Percentiles rank a stretch among this genome's conserved stretches.
Evolutionary conservation across 2,329 filamentous ascomycete species (phyloP).

Genomic region (Coniochaeta sp.): DNA sequence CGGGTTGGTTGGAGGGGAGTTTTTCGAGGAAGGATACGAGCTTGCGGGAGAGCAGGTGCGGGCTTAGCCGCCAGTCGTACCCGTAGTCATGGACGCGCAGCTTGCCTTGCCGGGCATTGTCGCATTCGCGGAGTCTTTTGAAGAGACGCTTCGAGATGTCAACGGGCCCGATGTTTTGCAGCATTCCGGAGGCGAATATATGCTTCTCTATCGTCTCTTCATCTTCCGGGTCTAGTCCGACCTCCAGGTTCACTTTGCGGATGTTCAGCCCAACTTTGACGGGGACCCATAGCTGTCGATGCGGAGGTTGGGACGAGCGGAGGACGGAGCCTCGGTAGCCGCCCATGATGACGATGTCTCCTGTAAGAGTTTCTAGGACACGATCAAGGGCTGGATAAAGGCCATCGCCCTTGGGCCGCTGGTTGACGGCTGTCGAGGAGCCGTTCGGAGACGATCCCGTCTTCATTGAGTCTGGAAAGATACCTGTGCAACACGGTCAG

Average conservation of each 20-base stretch:
- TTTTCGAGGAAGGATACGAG: slow-evolving; percentile 67
- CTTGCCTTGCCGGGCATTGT: slow-evolving; percentile 63
- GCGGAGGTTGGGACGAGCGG: slow-evolving; percentile 70
- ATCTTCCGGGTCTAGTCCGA: slow-evolving; percentile 73
- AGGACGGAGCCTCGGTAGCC: slow-evolving; percentile 89
- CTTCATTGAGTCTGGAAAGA: slow-evolving; percentile 20
- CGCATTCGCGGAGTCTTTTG: slow-evolving; percentile 65
- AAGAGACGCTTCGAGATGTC: slow-evolving; percentile 81
- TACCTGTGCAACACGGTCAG: slow-evolving; percentile 10
- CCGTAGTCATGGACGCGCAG: slow-evolving; percentile 83
- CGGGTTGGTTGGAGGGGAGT: slow-evolving; percentile 65
- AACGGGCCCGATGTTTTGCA: slow-evolving; percentile 86
- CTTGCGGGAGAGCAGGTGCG: slow-evolving; percentile 62
- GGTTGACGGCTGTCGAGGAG: slow-evolving; percentile 12
- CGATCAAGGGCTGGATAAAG: slow-evolving; percentile 34
- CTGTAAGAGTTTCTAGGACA: slow-evolving; percentile 60
- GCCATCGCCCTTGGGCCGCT: slow-evolving; percentile 10
- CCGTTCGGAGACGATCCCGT: slow-evolving; percentile 7
- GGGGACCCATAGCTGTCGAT: slow-evolving; percentile 89
- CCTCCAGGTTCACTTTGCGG: slow-evolving; percentile 83
- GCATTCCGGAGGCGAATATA: slow-evolving; percentile 81
- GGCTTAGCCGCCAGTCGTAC: slow-evolving; percentile 90
- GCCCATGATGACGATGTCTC: slow-evolving; percentile 82
- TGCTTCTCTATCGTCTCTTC: slow-evolving; percentile 75
- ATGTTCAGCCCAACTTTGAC: slow-evolving; percentile 89